These are phyloP conservation scores for Lactarius pseudohatsudake DNA, from an alignment of 768 basidiomycete genomes.

Conservation along the genomic window DNA sequence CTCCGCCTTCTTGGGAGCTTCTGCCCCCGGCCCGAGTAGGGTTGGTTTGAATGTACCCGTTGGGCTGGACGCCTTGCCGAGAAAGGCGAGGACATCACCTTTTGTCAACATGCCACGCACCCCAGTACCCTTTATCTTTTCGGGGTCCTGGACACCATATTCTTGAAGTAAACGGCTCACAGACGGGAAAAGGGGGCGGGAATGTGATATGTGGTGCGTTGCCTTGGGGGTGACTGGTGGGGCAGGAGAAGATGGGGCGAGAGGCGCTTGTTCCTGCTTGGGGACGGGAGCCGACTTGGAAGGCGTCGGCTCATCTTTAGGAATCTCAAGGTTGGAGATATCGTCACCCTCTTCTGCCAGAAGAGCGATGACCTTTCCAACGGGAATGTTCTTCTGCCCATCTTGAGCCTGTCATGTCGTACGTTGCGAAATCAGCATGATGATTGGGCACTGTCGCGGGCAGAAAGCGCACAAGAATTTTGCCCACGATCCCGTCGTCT, in stretches of 20 bases:
- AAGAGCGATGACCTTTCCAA: slow-evolving; percentile 88
- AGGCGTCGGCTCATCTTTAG: slow-evolving; percentile 41
- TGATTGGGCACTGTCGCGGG: neutral
- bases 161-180: slow-evolving; percentile 80
- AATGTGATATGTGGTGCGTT: slow-evolving; percentile 46
- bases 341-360: slow-evolving; percentile 97
- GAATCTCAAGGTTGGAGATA: slow-evolving; percentile 75
- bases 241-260: slow-evolving; percentile 35
- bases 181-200: slow-evolving; percentile 84
- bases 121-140: slow-evolving; percentile 83
- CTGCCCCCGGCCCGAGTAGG: slow-evolving; percentile 20
- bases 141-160: slow-evolving; percentile 54
- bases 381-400: slow-evolving; percentile 80
- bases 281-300: slow-evolving; percentile 16
- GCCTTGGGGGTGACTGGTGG: slow-evolving; percentile 32
- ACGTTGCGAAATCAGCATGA: neutral
- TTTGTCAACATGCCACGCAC: slow-evolving; percentile 93
- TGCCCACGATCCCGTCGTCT: slow-evolving; percentile 92
- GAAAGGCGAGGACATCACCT: slow-evolving; percentile 85
- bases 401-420: slow-evolving; percentile 53
- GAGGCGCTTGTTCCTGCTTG: slow-evolving; percentile 32
- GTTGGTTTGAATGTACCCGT: slow-evolving; percentile 68
- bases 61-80: slow-evolving; percentile 81
- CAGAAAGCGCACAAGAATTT: slow-evolving; percentile 71
- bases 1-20: slow-evolving; percentile 36